Conservation (phyloP, 257 asterid genomes). For the Craterostigma plantagineum region DNA sequence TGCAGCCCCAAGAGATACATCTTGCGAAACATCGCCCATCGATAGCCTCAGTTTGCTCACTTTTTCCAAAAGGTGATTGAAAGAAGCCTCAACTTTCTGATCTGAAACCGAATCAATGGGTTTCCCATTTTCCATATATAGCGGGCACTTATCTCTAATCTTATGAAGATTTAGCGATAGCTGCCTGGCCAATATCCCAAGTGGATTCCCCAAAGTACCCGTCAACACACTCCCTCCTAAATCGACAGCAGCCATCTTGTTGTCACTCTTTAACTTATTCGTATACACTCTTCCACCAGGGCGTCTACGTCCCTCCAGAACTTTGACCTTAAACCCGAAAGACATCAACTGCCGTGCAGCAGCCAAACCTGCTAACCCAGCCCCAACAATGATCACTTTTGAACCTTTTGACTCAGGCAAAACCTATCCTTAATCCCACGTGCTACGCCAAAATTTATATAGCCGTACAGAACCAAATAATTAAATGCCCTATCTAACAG, state of each 20-base stretch:
- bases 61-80: conserved; percentile 53
- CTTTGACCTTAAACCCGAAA: conserved; percentile 72
- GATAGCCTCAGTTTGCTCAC: conserved; percentile 44
- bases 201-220: conserved; percentile 78
- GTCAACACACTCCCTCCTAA: conserved; percentile 92
- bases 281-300: conserved; percentile 91
- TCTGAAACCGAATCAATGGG: conserved; percentile 56
- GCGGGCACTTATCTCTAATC: conserved; percentile 83
- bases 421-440: conserved; percentile 50
- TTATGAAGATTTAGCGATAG: conserved; percentile 64
- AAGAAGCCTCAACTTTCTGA: conserved; percentile 46
- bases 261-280: conserved; percentile 39
- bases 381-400: conserved; percentile 68
- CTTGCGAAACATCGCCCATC: conserved; percentile 90
- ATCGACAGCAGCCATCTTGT: conserved; percentile 65
- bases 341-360: conserved; percentile 95
- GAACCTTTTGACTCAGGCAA: conserved; percentile 28
- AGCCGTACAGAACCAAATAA: conserved; percentile 65
- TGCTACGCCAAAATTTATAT: conserved; percentile 88
- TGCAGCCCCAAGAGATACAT: conserved; percentile 92
- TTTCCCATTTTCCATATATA: conserved; percentile 41
- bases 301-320: conserved; percentile 77
- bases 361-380: conserved; percentile 88
- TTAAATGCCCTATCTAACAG: conserved; percentile 50
- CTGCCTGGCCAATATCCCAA: conserved; percentile 88